Conservation (phyloP, 176 grass and related monocot genomes). For the Raddia distichophylla region DNA sequence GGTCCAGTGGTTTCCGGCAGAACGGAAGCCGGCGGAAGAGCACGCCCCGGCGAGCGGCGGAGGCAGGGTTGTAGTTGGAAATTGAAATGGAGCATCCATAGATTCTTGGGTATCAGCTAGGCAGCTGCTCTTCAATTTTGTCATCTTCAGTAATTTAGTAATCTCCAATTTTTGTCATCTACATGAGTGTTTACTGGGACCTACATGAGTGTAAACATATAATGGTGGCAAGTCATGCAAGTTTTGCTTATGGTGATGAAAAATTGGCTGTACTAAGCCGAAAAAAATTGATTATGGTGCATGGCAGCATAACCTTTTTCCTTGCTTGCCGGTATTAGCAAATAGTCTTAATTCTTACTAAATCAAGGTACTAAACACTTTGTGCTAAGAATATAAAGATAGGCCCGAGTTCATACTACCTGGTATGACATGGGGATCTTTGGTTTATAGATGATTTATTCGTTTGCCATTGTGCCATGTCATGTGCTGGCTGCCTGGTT, state of each 20-base stretch:
- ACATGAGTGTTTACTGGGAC: constrained; percentile 15
- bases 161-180: constrained; percentile 12
- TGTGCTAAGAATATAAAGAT: neutral
- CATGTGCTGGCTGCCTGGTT: neutral
- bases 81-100: constrained; percentile 9
- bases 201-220: constrained; percentile 47
- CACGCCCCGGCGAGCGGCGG: constrained; percentile 62
- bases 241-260: constrained; percentile 42
- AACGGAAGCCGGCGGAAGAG: constrained; percentile 68
- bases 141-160: constrained; percentile 4
- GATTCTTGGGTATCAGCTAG: constrained; percentile 33
- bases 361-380: neutral
- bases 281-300: neutral
- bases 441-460: neutral
- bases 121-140: constrained; percentile 55
- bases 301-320: neutral
- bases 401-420: neutral
- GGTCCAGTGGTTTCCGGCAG: constrained; percentile 56
- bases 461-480: neutral
- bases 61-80: constrained; percentile 60
- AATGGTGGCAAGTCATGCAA: constrained; percentile 27
- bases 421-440: neutral
- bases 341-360: neutral
- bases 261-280: constrained; percentile 9
- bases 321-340: neutral